Evolutionary conservation across 805 yeast species (phyloP), one percentile per base, ranked within the genome.

Genomic region (Metschnikowia reukaufii): DNA sequence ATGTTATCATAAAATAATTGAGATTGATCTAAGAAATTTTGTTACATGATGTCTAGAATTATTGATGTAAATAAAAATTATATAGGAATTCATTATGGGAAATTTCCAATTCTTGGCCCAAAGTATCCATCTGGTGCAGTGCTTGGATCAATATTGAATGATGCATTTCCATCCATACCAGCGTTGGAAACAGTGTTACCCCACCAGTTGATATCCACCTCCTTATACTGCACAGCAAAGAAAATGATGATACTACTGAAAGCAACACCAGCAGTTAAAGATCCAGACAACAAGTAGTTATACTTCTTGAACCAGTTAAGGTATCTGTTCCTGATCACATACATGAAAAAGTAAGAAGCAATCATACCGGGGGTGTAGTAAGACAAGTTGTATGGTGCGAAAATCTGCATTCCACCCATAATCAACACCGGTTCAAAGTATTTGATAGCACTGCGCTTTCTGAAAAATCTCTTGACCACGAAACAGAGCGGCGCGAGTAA

Each of bases 341-440:
- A 65, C 31, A 71, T 69, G 52, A 72, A 72, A 46, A 58, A 51
- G 49, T 58, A 54, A 2, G 64, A 57, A 4, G 59, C 49, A 40
- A 64, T 64, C n/a, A 67, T 33, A 6, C 67, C 68, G 17, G 63
- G 65, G 15, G 71, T 61, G 36, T 80, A 76, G 67, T 77, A 83
- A 4, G 78, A 73, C 63, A 82, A 83, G 61, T 82, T 83, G 63
- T 82, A 83, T 16, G 86, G 82, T 30, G 92, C 91, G n/a, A 91
- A 90, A 54, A 84, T 79, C 54, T 73, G 72, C 39, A 82, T 82
- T 12, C 74, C 67, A 52, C 75, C 77, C 13, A 70, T 60, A 59
- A 71, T 69, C 65, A 72, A 70, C 31, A 72, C 71, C 6, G 73
- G 72, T 70, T 51, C 38, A 59, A 64, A 34, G 63, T 58, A 55